These are phyloP conservation scores for Exsudoporus floridanus DNA, from an alignment of 1,284 basidiomycete species.

Conservation along the genomic window DNA sequence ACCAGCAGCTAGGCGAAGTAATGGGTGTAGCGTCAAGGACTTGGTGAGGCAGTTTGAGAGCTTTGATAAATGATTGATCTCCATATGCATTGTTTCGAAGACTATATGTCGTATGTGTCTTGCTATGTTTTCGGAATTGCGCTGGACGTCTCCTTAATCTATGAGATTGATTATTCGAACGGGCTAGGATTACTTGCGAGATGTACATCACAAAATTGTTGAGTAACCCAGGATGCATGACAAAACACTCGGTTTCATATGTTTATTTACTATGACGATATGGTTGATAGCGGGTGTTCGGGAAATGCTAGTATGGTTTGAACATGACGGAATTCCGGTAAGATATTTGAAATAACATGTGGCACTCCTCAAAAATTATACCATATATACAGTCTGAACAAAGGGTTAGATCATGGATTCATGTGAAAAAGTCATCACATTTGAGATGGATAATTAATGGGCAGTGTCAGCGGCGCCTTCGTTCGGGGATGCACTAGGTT, in stretches of 20 bases:
- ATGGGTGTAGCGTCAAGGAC: slow-evolving; percentile 67
- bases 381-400: background rate
- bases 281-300: background rate
- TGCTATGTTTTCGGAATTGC: slow-evolving; percentile 10
- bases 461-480: background rate
- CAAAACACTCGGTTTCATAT: too few relatives aligned
- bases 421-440: background rate
- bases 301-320: background rate
- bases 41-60: slow-evolving; percentile 63
- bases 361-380: background rate
- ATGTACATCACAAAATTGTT: background rate
- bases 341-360: background rate
- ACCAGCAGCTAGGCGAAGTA: slow-evolving; percentile 38
- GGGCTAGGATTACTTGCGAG: background rate
- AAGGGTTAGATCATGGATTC: background rate
- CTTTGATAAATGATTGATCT: slow-evolving; percentile 16
- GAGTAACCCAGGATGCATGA: too few relatives aligned
- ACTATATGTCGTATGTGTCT: slow-evolving; percentile 1
- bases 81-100: background rate
- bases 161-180: slow-evolving; percentile 1
- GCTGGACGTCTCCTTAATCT: slow-evolving; percentile 11
- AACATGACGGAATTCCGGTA: background rate
- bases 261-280: too few relatives aligned
- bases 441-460: background rate
- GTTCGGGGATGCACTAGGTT: background rate